phyloP scores from a whole-genome alignment of 2,329 filamentous ascomycete species.

The Teratosphaeria nubilosa region DNA sequence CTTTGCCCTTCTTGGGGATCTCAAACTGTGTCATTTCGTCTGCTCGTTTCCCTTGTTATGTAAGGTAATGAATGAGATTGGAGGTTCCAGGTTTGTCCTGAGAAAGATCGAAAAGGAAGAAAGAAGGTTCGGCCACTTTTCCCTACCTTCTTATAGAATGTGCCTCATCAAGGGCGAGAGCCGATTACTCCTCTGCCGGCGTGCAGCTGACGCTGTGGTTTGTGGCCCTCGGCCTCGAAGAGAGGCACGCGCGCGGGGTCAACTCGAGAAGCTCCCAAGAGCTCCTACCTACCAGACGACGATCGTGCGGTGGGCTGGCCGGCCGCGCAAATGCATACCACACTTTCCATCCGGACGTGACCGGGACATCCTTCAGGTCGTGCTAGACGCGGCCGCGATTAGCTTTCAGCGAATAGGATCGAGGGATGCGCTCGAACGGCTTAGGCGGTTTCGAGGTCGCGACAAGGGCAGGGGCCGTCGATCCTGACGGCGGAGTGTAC shows the following conservation, averaged over 20 bases:
- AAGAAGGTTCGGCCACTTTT: neutral
- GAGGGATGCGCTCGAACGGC: too few relatives aligned
- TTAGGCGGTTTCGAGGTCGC: too few relatives aligned
- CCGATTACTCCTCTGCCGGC: neutral
- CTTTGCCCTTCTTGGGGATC: slow-evolving; percentile 41
- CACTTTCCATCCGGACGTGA: too few relatives aligned
- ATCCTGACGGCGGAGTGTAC: too few relatives aligned
- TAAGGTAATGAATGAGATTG: neutral
- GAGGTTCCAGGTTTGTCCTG: too few relatives aligned
- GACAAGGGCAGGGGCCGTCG: too few relatives aligned
- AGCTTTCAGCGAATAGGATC: too few relatives aligned
- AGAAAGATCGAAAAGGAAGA: too few relatives aligned
- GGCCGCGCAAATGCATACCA: too few relatives aligned
- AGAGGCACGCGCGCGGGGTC: neutral
- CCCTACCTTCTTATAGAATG: neutral
- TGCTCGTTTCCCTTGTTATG: neutral
- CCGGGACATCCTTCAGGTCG: too few relatives aligned
- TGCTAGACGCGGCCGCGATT: too few relatives aligned
- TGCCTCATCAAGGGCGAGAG: neutral
- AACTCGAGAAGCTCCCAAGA: neutral
- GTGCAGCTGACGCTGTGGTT: neutral
- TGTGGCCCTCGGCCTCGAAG: neutral
- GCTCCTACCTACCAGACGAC: neutral
- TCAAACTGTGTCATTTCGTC: slow-evolving; percentile 17
- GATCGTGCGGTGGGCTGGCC: too few relatives aligned